phyloP scores from a whole-genome alignment of 2,329 filamentous ascomycete genomes.

The Fusarium poae region DNA sequence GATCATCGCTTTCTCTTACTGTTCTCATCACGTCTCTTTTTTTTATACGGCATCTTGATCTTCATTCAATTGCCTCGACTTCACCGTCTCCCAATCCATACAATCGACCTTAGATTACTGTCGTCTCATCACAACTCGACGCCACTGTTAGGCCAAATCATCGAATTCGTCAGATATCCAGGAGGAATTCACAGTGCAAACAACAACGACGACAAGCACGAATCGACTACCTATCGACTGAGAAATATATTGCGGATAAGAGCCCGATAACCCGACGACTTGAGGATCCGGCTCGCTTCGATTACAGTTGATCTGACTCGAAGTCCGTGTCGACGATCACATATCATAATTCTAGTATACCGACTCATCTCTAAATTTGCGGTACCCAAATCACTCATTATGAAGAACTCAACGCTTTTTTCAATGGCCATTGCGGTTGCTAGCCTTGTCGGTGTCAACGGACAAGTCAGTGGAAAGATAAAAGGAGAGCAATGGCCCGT shows the following conservation, averaged over 20 bases:
- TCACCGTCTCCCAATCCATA: slow-evolving; percentile 21
- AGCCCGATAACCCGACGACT: slow-evolving; percentile 11
- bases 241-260: slow-evolving; percentile 1
- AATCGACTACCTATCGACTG: slow-evolving; percentile 13
- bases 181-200: slow-evolving; percentile 12
- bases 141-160: slow-evolving; percentile 21
- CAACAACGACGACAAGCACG: slow-evolving; percentile 27
- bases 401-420: slow-evolving; percentile 52
- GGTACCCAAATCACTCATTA: slow-evolving; percentile 36
- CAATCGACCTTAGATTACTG: neutral
- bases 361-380: slow-evolving; percentile 31
- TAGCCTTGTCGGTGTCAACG: slow-evolving; percentile 40
- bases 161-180: slow-evolving; percentile 15
- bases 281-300: slow-evolving; percentile 26
- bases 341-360: slow-evolving; percentile 5
- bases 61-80: slow-evolving; percentile 37
- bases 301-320: slow-evolving; percentile 48
- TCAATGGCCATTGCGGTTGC: slow-evolving; percentile 50
- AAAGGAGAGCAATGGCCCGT: slow-evolving; percentile 54
- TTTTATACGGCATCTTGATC: slow-evolving; percentile 37
- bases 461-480: slow-evolving; percentile 5
- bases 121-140: slow-evolving; percentile 25
- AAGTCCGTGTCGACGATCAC: slow-evolving; percentile 15
- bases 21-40: slow-evolving; percentile 35
- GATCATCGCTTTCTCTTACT: slow-evolving; percentile 37